These are phyloP conservation scores for Malus hybrid DNA, from an alignment of 331 rosid species.

Conservation along the genomic window DNA sequence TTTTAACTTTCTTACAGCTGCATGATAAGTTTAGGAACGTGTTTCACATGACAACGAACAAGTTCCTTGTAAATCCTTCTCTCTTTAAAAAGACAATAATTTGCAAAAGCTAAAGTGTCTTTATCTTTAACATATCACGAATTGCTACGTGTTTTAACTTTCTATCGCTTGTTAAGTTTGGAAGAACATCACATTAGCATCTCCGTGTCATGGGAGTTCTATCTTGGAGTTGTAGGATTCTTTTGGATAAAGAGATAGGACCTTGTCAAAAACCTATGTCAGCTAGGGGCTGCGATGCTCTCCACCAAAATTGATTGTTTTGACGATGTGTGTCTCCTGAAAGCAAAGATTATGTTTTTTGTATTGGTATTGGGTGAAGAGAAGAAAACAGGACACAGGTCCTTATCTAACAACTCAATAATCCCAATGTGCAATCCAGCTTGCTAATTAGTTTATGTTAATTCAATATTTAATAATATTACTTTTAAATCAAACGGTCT, in stretches of 20 bases:
- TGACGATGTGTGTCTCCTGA: constrained; percentile 23
- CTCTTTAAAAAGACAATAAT: no score
- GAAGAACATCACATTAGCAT: no score
- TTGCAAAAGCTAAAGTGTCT: no score
- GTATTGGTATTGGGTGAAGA: not conserved
- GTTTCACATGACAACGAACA: fast-evolving
- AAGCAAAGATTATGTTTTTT: constrained; percentile 16
- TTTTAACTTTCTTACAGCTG: no score
- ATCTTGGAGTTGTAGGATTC: not conserved
- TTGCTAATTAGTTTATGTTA: not conserved
- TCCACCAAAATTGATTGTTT: constrained; percentile 30
- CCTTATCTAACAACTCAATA: not conserved
- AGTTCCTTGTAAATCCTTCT: fast-evolving
- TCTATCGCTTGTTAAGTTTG: fast-evolving
- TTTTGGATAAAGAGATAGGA: not conserved
- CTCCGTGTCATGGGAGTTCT: not conserved
- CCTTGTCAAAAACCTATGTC: constrained; percentile 11
- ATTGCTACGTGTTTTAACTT: no score
- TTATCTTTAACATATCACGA: no score
- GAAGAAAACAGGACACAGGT: not conserved
- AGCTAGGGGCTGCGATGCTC: constrained; percentile 9
- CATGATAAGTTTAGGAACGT: no score
- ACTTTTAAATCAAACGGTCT: no score
- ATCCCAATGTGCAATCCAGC: constrained; percentile 15
- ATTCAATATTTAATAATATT: not conserved